Evolutionary conservation across 306 rosid genomes (phyloP).

Genomic region (Malus sieversii): DNA sequence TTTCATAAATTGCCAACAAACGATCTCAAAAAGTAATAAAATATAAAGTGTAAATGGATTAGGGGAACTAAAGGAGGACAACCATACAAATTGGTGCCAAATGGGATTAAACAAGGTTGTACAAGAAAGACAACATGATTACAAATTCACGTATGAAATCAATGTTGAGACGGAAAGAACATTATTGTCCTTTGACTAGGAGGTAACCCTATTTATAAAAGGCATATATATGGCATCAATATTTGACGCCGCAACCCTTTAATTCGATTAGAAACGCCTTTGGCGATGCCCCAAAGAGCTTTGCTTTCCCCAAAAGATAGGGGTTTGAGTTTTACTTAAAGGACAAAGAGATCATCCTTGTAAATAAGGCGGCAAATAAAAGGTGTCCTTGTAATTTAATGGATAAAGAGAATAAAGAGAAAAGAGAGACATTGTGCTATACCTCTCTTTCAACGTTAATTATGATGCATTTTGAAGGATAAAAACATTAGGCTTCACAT

Average conservation of each 20-base stretch:
- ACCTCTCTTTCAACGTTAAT: neutral
- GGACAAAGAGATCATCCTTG: constrained; percentile 26
- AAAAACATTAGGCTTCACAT: neutral
- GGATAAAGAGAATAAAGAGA: neutral
- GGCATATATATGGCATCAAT: neutral
- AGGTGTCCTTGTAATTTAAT: constrained; percentile 4
- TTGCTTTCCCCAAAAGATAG: constrained; percentile 27
- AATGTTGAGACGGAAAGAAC: constrained; percentile 31
- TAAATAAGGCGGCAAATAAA: neutral
- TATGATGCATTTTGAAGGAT: neutral
- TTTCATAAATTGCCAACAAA: too few species aligned
- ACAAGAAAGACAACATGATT: constrained; percentile 19
- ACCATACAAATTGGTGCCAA: neutral
- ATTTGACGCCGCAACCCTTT: constrained; percentile 10
- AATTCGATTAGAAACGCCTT: neutral
- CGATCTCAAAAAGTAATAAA: neutral
- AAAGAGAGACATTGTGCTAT: neutral
- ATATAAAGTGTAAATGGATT: neutral
- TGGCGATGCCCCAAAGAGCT: neutral
- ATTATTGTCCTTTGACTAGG: constrained; percentile 32
- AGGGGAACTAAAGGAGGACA: neutral
- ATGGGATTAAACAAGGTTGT: neutral
- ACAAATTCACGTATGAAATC: constrained; percentile 1
- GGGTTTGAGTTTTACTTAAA: constrained; percentile 12
- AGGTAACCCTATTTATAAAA: constrained; percentile 19